Conservation (phyloP, 176 grass and related monocot genomes). For the Oryza meridionalis region DNA sequence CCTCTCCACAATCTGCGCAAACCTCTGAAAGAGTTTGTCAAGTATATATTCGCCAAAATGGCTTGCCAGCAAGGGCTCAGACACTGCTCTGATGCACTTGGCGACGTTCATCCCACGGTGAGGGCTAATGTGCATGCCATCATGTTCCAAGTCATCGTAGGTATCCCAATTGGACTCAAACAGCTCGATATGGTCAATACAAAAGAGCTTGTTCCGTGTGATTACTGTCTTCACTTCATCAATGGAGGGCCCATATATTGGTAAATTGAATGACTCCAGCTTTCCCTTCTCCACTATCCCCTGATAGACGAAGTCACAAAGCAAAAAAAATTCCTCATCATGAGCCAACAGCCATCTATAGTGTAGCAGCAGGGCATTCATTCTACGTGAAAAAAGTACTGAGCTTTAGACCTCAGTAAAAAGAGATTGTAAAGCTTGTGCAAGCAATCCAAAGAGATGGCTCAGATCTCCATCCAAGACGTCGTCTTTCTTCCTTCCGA, state of each 20-base stretch:
- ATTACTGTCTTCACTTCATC: constrained; percentile 38
- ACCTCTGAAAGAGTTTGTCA: constrained; percentile 33
- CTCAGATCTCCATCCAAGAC: background rate
- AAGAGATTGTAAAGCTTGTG: background rate
- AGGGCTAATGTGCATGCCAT: background rate
- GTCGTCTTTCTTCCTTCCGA: constrained; percentile 30
- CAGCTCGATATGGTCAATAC: constrained; percentile 6
- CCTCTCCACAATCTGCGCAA: background rate
- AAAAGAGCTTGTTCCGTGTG: constrained; percentile 21
- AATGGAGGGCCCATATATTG: constrained; percentile 46
- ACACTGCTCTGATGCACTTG: constrained; percentile 33
- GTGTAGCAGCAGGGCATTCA: no score
- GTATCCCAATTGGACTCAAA: constrained; percentile 49
- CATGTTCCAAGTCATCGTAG: background rate
- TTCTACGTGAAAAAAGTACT: no score
- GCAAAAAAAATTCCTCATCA: background rate
- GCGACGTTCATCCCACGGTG: constrained; percentile 30
- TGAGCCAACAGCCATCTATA: no score
- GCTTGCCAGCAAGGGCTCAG: background rate
- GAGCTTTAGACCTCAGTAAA: background rate
- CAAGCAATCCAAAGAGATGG: background rate
- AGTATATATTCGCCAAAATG: constrained; percentile 35
- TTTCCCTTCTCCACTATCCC: constrained; percentile 47
- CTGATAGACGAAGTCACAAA: constrained; percentile 6
- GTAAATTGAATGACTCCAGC: constrained; percentile 49